phyloP scores from a whole-genome alignment of 2,329 filamentous ascomycete species.

The Apiospora aurea region DNA sequence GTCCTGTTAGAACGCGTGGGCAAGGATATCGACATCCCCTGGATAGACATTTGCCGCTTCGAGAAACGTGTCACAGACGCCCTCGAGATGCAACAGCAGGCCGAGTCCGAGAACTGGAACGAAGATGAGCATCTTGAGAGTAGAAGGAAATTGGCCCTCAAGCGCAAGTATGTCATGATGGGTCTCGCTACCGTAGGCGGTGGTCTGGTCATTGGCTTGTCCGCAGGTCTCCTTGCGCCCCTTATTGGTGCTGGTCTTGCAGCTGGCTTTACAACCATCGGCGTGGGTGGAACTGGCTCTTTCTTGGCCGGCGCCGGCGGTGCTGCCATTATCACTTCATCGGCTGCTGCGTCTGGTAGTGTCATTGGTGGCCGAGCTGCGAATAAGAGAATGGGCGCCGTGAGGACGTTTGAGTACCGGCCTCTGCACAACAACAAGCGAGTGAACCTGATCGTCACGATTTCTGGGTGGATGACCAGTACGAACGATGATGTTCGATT shows the following conservation, averaged over 20 bases:
- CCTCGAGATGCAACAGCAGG: constrained; percentile 95
- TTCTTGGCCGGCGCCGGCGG: constrained; percentile 93
- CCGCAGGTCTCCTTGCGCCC: constrained; percentile 88
- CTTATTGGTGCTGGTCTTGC: constrained; percentile 94
- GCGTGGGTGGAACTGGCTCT: constrained; percentile 84
- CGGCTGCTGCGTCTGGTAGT: constrained; percentile 84
- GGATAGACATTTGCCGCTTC: constrained; percentile 94
- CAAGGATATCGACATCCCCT: constrained; percentile 79
- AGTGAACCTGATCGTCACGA: constrained; percentile 92
- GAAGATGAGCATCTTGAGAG: constrained; percentile 93
- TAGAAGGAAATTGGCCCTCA: constrained; percentile 81
- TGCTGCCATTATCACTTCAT: constrained; percentile 91
- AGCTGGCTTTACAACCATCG: constrained; percentile 93
- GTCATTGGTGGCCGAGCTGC: constrained; percentile 87
- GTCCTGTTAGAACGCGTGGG: constrained; percentile 85
- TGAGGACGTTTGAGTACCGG: constrained; percentile 96
- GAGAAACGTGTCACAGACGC: constrained; percentile 97
- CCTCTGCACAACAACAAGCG: constrained; percentile 98
- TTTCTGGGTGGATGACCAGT: constrained; percentile 98
- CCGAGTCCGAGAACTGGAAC: constrained; percentile 96
- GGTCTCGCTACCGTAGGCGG: constrained; percentile 95
- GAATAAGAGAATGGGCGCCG: constrained; percentile 85
- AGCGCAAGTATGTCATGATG: constrained; percentile 91
- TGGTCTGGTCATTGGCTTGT: constrained; percentile 92
- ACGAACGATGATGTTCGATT: constrained; percentile 96